phyloP scores from a whole-genome alignment of 2,329 filamentous ascomycete species.

The Penicillium rolfsii region DNA sequence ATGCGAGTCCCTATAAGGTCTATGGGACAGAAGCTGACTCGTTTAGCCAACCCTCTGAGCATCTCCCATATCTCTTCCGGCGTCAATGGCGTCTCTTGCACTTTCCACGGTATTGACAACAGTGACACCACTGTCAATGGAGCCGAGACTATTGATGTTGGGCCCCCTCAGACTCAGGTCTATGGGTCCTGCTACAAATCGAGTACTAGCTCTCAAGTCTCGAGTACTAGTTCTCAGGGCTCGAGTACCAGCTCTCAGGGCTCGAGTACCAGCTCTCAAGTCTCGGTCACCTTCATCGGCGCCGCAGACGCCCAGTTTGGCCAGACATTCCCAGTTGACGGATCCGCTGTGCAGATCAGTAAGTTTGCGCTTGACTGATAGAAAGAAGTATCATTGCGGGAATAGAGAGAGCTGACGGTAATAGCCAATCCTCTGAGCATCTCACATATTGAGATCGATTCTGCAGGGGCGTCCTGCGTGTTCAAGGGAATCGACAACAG shows the following conservation, averaged over 20 bases:
- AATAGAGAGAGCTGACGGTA: slow-evolving; percentile 6
- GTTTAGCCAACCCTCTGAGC: slow-evolving; percentile 25
- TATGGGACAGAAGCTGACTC: neutral
- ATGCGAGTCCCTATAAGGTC: neutral
- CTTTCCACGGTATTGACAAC: slow-evolving; percentile 27
- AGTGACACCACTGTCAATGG: slow-evolving; percentile 24
- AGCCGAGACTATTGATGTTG: slow-evolving; percentile 25
- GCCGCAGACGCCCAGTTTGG: slow-evolving; percentile 19
- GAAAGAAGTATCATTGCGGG: neutral
- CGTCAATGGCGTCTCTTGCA: slow-evolving; percentile 19
- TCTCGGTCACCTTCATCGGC: slow-evolving; percentile 19
- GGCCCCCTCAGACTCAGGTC: slow-evolving; percentile 31
- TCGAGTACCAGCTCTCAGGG: too few relatives aligned
- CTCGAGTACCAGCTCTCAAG: neutral
- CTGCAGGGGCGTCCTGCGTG: slow-evolving; percentile 8
- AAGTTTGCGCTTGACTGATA: neutral
- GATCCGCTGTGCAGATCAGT: slow-evolving; percentile 15
- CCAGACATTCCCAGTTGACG: slow-evolving; percentile 16
- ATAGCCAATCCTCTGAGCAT: slow-evolving; percentile 22
- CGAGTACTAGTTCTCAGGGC: neutral
- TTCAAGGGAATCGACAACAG: slow-evolving; percentile 21
- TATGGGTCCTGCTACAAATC: slow-evolving; percentile 20
- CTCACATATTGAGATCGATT: slow-evolving; percentile 17
- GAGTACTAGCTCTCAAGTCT: neutral
- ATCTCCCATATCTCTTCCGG: slow-evolving; percentile 26